phyloP scores from a whole-genome alignment of 164 flowering plant genomes.

The Sedum album region DNA sequence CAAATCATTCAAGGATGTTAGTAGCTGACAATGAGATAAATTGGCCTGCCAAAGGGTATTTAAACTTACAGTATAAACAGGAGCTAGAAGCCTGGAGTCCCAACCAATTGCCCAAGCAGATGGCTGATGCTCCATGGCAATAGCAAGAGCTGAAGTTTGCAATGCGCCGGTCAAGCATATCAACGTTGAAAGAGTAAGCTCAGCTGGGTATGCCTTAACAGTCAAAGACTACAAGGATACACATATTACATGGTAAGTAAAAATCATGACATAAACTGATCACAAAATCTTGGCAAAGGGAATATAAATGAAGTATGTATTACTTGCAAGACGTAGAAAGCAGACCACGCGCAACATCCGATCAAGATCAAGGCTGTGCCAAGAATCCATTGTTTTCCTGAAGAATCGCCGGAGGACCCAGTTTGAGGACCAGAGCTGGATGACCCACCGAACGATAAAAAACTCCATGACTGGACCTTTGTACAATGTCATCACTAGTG shows the following conservation, averaged over 20 bases:
- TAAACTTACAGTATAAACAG: constrained; percentile 57
- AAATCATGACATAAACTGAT: neutral
- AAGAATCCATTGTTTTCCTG: constrained; percentile 41
- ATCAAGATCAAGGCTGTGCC: constrained; percentile 65
- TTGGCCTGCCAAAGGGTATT: neutral
- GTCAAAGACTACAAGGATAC: constrained; percentile 47
- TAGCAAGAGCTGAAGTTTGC: constrained; percentile 46
- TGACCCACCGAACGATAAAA: constrained; percentile 14
- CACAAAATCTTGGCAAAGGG: neutral
- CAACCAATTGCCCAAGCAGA: constrained; percentile 67
- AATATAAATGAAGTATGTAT: neutral
- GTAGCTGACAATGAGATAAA: neutral
- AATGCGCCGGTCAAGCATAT: constrained; percentile 65
- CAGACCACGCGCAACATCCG: constrained; percentile 56
- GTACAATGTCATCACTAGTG: constrained; percentile 65
- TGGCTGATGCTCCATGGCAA: constrained; percentile 50
- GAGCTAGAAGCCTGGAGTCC: constrained; percentile 72
- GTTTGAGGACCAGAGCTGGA: constrained; percentile 18
- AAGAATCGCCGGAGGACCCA: constrained; percentile 7
- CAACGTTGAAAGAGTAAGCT: constrained; percentile 59
- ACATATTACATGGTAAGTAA: neutral
- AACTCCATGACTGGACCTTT: constrained; percentile 67
- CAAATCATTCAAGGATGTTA: no score
- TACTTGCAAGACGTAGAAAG: constrained; percentile 77
- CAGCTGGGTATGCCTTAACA: constrained; percentile 66